These are phyloP conservation scores for Picea glauca DNA, from an alignment of 75 land plant species.

Conservation along the genomic window DNA sequence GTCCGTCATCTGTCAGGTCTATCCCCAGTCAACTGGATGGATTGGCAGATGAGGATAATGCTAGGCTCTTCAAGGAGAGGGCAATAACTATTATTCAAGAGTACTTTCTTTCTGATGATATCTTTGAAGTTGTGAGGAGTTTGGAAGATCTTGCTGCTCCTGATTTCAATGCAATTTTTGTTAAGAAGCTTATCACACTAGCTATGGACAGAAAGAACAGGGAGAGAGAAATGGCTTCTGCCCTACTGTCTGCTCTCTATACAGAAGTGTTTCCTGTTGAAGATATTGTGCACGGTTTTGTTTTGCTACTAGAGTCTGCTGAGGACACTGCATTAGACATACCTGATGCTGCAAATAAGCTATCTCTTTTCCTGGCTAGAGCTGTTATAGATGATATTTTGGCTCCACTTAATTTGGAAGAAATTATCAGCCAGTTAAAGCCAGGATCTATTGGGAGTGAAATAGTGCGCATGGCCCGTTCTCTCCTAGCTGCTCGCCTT, in stretches of 20 bases:
- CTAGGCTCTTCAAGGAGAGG: conserved; percentile 63
- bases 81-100: conserved; percentile 80
- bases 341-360: conserved; percentile 82
- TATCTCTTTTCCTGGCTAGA: conserved; percentile 84
- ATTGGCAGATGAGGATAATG: conserved; percentile 26
- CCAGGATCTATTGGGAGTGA: conserved; percentile 71
- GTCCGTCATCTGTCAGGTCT: conserved; percentile 40
- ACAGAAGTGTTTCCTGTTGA: conserved; percentile 52
- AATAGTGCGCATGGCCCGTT: conserved; percentile 69
- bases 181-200: conserved; percentile 50
- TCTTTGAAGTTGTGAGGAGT: conserved; percentile 84
- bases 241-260: conserved; percentile 49
- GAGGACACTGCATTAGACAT: conserved; percentile 94
- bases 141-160: conserved; percentile 83
- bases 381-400: conserved; percentile 95
- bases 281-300: conserved; percentile 71
- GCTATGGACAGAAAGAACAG: conserved; percentile 71
- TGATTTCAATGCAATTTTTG: conserved; percentile 58
- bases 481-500: conserved; percentile 80
- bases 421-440: conserved; percentile 58
- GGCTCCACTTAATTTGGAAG: conserved; percentile 83
- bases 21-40: conserved; percentile 21
- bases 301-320: conserved; percentile 79
- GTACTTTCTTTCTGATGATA: conserved; percentile 89
- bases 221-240: conserved; percentile 71